A percentile compares a stretch with the other conserved stretches of the same genome.
Evolutionary conservation across 2,329 filamentous ascomycete genomes (phyloP).

Genomic region (Proliferodiscus dingleyae): DNA sequence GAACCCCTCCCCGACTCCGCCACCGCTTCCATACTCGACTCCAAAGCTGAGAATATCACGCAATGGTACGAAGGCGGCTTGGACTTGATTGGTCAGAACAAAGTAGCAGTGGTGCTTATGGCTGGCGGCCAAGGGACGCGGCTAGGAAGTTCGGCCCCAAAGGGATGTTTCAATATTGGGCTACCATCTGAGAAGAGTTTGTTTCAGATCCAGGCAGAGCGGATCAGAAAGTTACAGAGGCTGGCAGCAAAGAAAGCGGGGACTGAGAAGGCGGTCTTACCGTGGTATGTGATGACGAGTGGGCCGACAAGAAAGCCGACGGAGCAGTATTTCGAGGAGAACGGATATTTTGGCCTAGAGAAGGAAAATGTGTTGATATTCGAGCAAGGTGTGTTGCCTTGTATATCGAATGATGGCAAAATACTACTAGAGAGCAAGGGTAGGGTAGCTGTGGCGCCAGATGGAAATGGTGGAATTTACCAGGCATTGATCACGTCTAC

Average conservation of each 20-base stretch:
- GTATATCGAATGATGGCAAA: conserved; percentile 96
- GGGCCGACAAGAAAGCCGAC: conserved; percentile 88
- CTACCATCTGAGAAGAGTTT: conserved; percentile 89
- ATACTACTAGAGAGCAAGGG: conserved; percentile 88
- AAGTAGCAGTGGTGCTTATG: conserved; percentile 87
- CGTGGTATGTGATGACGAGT: conserved; percentile 99
- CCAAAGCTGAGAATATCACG: conserved; percentile 69
- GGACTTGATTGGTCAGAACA: conserved; percentile 60
- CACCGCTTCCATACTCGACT: conserved; percentile 88
- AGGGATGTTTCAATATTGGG: conserved; percentile 96
- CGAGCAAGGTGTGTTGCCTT: conserved; percentile 93
- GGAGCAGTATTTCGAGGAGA: conserved; percentile 85
- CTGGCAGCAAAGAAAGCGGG: conserved; percentile 69
- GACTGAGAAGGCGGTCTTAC: conserved; percentile 61
- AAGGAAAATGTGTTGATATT: conserved; percentile 87
- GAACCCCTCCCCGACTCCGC: conserved; percentile 85
- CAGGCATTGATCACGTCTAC: conserved; percentile 77
- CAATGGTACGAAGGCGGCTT: conserved; percentile 76
- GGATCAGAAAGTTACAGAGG: conserved; percentile 80
- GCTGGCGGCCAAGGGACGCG: conserved; percentile 95
- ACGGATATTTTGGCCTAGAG: conserved; percentile 85
- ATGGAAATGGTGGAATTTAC: conserved; percentile 97
- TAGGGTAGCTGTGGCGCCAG: conserved; percentile 88
- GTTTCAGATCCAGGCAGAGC: conserved; percentile 96
- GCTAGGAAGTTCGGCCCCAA: conserved; percentile 88